phyloP scores from a whole-genome alignment of 2,329 filamentous ascomycete genomes.

The Tolypocladium capitatum region DNA sequence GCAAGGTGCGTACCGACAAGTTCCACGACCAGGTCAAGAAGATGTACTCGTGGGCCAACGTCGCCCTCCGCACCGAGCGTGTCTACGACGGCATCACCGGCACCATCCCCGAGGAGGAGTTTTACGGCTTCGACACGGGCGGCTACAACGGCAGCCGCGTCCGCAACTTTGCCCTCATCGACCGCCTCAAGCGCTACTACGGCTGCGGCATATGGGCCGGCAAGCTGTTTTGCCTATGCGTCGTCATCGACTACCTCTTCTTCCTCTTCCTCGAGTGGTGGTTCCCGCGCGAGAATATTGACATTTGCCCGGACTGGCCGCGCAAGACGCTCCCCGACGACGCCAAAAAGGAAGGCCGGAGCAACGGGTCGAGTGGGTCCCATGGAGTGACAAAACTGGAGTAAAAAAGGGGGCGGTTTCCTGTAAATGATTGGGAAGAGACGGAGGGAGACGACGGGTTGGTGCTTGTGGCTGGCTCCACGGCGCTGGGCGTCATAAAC shows the following conservation, averaged over 20 bases:
- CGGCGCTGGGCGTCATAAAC: neutral
- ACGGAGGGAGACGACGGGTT: neutral
- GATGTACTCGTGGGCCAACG: slow-evolving; percentile 98
- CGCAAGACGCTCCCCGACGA: slow-evolving; percentile 43
- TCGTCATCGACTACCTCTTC: slow-evolving; percentile 84
- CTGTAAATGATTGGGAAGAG: neutral
- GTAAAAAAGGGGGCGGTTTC: no score
- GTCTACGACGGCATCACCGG: slow-evolving; percentile 92
- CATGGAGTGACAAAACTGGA: slow-evolving; percentile 14
- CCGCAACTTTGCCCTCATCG: slow-evolving; percentile 84
- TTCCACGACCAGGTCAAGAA: slow-evolving; percentile 96
- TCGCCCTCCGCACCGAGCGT: slow-evolving; percentile 82
- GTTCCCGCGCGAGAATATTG: slow-evolving; percentile 74
- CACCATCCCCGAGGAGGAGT: slow-evolving; percentile 71
- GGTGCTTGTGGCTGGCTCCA: neutral
- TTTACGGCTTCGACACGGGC: slow-evolving; percentile 68
- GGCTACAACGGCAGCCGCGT: slow-evolving; percentile 58
- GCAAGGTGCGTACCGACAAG: slow-evolving; percentile 77
- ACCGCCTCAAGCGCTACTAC: slow-evolving; percentile 90
- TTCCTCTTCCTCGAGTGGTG: slow-evolving; percentile 80
- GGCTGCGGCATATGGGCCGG: slow-evolving; percentile 97
- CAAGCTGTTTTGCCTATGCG: slow-evolving; percentile 91
- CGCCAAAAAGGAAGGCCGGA: slow-evolving; percentile 14
- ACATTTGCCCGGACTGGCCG: slow-evolving; percentile 85
- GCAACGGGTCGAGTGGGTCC: slow-evolving; percentile 20